phyloP scores from a whole-genome alignment of 768 basidiomycete genomes.

The button mushroom (Agaricus bisporus) region DNA sequence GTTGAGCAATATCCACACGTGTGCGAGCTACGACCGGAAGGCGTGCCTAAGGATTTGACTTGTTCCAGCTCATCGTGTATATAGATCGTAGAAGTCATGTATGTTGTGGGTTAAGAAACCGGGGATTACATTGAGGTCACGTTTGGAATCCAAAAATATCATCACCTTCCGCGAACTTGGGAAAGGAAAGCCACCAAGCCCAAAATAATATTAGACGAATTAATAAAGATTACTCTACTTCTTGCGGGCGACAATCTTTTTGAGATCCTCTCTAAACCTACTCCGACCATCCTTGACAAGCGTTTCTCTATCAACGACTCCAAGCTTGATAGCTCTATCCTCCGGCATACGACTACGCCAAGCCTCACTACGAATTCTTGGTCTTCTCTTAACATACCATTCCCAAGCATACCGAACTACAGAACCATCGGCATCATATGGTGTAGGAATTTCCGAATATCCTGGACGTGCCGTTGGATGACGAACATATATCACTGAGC shows the following conservation, averaged over 20 bases:
- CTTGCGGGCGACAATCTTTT: constrained; percentile 13
- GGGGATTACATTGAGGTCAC: no score
- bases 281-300: constrained; percentile 16
- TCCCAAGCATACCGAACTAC: constrained; percentile 93
- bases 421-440: constrained; percentile 94
- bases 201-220: background rate
- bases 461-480: constrained; percentile 96
- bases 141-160: no score
- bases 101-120: background rate
- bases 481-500: constrained; percentile 88
- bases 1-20: constrained; percentile 68
- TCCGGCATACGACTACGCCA: constrained; percentile 62
- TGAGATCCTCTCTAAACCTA: constrained; percentile 18
- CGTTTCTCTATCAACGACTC: constrained; percentile 23
- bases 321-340: constrained; percentile 43
- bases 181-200: no score
- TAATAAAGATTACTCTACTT: background rate
- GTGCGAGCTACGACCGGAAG: constrained; percentile 26
- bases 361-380: constrained; percentile 58
- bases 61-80: constrained; percentile 11
- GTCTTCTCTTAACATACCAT: constrained; percentile 77
- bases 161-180: no score
- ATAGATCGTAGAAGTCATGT: constrained; percentile 5
- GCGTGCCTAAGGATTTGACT: constrained; percentile 31
- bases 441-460: constrained; percentile 92